phyloP scores from a whole-genome alignment of 2,329 filamentous ascomycete species.

The Xylariaceae sp. region DNA sequence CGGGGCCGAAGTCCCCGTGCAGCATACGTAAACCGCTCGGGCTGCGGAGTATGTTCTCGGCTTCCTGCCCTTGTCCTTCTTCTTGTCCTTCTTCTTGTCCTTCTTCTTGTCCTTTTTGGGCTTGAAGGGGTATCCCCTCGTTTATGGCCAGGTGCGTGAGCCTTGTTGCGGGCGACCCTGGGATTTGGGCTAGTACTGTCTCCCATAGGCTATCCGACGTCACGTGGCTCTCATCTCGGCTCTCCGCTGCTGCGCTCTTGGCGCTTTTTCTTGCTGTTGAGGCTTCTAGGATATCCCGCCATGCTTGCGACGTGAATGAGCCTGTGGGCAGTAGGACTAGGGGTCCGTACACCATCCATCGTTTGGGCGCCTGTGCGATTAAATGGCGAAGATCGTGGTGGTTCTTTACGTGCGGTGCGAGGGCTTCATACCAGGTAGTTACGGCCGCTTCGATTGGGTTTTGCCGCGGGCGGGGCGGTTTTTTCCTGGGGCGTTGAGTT shows the following conservation, averaged over 20 bases:
- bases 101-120: not conserved
- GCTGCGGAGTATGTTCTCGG: slow-evolving; percentile 67
- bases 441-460: slow-evolving; percentile 23
- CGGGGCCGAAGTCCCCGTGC: slow-evolving; percentile 68
- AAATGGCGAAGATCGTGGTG: slow-evolving; percentile 29
- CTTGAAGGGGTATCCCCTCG: slow-evolving; percentile 54
- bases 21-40: slow-evolving; percentile 68
- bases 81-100: slow-evolving; percentile 16
- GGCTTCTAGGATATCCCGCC: slow-evolving; percentile 37
- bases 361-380: slow-evolving; percentile 45
- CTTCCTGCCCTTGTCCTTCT: slow-evolving; percentile 18
- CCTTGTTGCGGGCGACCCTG: slow-evolving; percentile 34
- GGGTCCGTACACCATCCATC: slow-evolving; percentile 58
- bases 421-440: slow-evolving; percentile 2
- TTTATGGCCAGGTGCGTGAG: slow-evolving; percentile 59
- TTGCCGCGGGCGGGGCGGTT: slow-evolving; percentile 6
- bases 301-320: slow-evolving; percentile 46
- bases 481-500: not conserved
- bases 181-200: slow-evolving; percentile 45
- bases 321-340: slow-evolving; percentile 58
- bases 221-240: slow-evolving; percentile 13
- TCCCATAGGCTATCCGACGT: slow-evolving; percentile 43
- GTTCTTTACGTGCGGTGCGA: slow-evolving; percentile 13
- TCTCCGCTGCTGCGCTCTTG: not conserved
- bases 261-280: not conserved